These are phyloP conservation scores for Xenoacremonium recifei DNA, from an alignment of 2,329 filamentous ascomycete species.

Conservation along the genomic window DNA sequence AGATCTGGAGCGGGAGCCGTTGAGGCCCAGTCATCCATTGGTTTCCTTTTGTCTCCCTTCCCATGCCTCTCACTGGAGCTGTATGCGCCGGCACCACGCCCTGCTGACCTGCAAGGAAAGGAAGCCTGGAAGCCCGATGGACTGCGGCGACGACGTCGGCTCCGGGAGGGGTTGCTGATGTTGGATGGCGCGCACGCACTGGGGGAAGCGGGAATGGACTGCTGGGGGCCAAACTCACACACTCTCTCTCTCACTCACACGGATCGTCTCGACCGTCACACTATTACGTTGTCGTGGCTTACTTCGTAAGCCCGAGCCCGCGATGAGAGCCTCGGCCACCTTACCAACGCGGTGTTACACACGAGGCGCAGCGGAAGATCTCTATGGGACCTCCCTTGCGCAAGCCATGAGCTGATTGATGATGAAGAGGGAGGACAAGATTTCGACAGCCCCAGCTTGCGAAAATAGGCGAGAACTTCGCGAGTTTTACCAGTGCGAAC, in stretches of 20 bases:
- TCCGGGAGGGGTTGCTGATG: not conserved
- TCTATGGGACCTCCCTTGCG: not conserved
- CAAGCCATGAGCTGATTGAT: not conserved
- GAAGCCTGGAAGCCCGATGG: not conserved
- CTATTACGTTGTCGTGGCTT: too few species aligned
- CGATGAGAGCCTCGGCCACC: too few species aligned
- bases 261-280: too few species aligned
- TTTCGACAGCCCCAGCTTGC: not conserved
- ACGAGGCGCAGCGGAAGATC: not conserved
- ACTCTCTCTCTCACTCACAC: not conserved
- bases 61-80: not conserved
- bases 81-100: not conserved
- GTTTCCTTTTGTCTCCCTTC: too few species aligned
- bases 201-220: too few species aligned
- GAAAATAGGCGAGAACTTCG: not conserved
- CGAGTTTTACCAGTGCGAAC: slow-evolving; percentile 7
- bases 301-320: too few species aligned
- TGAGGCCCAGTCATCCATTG: not conserved
- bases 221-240: not conserved
- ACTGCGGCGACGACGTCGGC: not conserved
- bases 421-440: not conserved
- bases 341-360: too few species aligned
- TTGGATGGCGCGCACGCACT: too few species aligned
- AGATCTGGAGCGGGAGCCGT: slow-evolving; percentile 12
- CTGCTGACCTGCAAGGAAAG: not conserved